These are phyloP conservation scores for Boletus edulis DNA, from an alignment of 768 basidiomycete genomes.

Conservation along the genomic window DNA sequence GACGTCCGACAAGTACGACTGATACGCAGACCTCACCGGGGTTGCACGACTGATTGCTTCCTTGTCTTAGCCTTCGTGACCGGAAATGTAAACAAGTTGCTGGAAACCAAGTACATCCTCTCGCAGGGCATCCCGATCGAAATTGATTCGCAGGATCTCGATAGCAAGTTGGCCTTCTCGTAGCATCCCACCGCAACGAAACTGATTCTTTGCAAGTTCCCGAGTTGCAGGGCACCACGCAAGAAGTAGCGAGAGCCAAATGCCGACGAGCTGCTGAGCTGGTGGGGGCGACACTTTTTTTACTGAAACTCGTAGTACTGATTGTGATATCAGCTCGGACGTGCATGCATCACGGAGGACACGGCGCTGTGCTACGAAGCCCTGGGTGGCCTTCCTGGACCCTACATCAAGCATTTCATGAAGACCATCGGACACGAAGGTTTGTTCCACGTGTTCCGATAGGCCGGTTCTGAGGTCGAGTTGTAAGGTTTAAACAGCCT, in stretches of 20 bases:
- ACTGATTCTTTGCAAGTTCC: constrained; percentile 55
- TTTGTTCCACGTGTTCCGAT: constrained; percentile 19
- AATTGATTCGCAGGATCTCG: constrained; percentile 74
- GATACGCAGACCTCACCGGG: neutral
- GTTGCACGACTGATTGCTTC: constrained; percentile 7
- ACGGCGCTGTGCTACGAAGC: constrained; percentile 93
- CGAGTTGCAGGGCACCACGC: constrained; percentile 91
- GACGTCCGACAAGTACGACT: constrained; percentile 23
- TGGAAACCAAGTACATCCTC: constrained; percentile 85
- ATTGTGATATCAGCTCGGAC: constrained; percentile 37
- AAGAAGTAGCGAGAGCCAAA: constrained; percentile 87
- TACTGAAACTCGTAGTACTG: neutral
- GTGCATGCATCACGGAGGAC: constrained; percentile 81
- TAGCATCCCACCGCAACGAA: neutral
- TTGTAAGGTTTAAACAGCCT: constrained; percentile 72
- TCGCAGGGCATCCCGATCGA: constrained; percentile 62
- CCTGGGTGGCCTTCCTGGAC: constrained; percentile 88
- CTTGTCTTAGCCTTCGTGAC: constrained; percentile 84
- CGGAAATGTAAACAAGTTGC: constrained; percentile 89
- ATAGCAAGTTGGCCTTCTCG: constrained; percentile 52
- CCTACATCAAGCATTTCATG: constrained; percentile 96
- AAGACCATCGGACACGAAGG: constrained; percentile 82
- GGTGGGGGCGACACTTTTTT: constrained; percentile 38
- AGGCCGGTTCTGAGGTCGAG: neutral
- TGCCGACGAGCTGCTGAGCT: constrained; percentile 82